Base-by-base conservation (phyloP, 23 red algal species). In the Agarophyton chilense region DNA sequence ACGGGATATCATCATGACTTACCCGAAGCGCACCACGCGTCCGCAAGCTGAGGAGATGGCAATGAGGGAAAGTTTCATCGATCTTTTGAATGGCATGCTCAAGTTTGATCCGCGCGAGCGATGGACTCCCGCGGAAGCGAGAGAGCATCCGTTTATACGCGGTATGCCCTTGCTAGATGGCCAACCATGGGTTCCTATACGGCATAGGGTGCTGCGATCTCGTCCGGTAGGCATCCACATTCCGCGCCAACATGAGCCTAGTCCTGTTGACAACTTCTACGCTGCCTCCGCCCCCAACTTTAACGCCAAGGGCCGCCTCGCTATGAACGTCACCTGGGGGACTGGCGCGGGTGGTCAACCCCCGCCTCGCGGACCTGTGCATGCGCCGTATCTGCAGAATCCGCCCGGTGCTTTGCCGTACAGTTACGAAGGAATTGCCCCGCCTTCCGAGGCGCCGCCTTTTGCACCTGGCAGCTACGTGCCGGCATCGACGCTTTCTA, bases 121-220 rank as follows among this genome's bases (percentile, higher is more conserved):
- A 24, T 98, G 96, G 96, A 95, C 96, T 17, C 86, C 90, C 16
- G 58, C 57, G 26, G 96, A 98, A 75, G 91, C 90, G 4, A 52
- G 92, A 34, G 74, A 82, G 22, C 96, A 98, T 89, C 96, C 96
- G 55, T 98, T 98, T 89, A 35, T 98, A 22, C 65, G 54, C 34
- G 80, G 79, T 54, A 42, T 64, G 33, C 70, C 93, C 0, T 70
- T 95, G 24, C 76, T 34, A 5, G 60, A 71, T 41, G 70, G 88
- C 53, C 78, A 95, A 47, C 93, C 93, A 71, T 95, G 93, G 93
- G 49, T 50, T 3, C 93, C 93, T 10, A 36, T 51, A 29, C 61
- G 34, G 18, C 57, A 63, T 43, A 49, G 52, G 17, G 32, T 77
- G n/a, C 22, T 76, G 31, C 26, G 78, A 17, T 92, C 78, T 19